Evolutionary conservation across 1,139 yeast genomes (phyloP), one percentile per base, ranked within the genome.

Genomic region (Blastobotrys elegans): DNA sequence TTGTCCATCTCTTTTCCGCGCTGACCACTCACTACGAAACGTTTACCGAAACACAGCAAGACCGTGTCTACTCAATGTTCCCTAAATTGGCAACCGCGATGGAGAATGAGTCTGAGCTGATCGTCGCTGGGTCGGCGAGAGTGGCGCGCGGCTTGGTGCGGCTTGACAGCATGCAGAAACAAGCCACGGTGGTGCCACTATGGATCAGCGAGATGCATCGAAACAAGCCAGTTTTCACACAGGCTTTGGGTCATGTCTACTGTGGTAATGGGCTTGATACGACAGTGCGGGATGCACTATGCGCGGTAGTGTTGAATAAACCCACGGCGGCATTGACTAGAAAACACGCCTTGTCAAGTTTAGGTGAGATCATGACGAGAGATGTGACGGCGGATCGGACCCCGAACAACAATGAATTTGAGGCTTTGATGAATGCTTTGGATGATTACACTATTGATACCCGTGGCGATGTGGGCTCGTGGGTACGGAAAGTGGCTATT

Each of bases 391-490:
- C 36, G 5, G n/a, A n/a, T n/a, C n/a, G n/a, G n/a, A n/a, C n/a
- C n/a, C n/a, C n/a, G n/a, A 31, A 3, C n/a, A 17, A 20, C 11
- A 30, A 53, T 14, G 46, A 43, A 22, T 11, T 13, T 21, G 45
- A 38, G 1, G 41, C 53, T 3, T 26, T 64, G 3, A 27, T 55
- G 1, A 26, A 42, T 1, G 63, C 63, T 3, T 53, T 65, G 26
- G 56, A 58, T 20, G 73, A 71, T 49, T 70, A 68, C 50, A 54
- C 69, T 2, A 50, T 57, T 1, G 69, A 66, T 35, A 50, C 60
- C 4, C 58, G 72, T n/a, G 74, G 75, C 3, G 74, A 70, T 49
- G 65, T 69, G 4, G 97, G 97, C 1, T 78, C 88, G 33, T 76
- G 80, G 61, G 76, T 88, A 1, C 71, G 97, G 44, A 57, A 62